These are phyloP conservation scores for Penicillium odoratum DNA, from an alignment of 495 filamentous ascomycete genomes.

Conservation along the genomic window DNA sequence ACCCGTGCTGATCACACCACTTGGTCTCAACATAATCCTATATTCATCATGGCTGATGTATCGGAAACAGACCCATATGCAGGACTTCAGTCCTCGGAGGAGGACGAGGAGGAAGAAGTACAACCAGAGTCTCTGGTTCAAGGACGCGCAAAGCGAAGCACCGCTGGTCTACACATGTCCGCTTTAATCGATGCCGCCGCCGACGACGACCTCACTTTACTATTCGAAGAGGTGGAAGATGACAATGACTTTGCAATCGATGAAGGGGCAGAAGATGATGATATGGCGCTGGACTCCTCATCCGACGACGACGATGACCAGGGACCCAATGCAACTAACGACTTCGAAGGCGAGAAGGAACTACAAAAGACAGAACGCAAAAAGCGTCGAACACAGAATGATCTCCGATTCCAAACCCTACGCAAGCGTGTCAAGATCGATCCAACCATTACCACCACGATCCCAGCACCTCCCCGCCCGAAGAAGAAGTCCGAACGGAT, in stretches of 20 bases:
- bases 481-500: slow-evolving; percentile 93
- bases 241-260: slow-evolving; percentile 76
- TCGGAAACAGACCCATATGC: slow-evolving; percentile 36
- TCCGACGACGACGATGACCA: slow-evolving; percentile 74
- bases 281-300: slow-evolving; percentile 79
- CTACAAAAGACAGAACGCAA: slow-evolving; percentile 66
- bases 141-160: slow-evolving; percentile 76
- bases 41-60: slow-evolving; percentile 22
- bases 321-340: slow-evolving; percentile 61
- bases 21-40: neutral
- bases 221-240: slow-evolving; percentile 84
- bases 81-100: slow-evolving; percentile 32
- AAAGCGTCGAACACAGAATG: slow-evolving; percentile 72
- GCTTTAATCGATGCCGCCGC: slow-evolving; percentile 75
- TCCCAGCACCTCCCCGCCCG: slow-evolving; percentile 56
- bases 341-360: slow-evolving; percentile 63
- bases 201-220: slow-evolving; percentile 74
- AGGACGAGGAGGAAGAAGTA: slow-evolving; percentile 35
- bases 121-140: slow-evolving; percentile 72
- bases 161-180: slow-evolving; percentile 82
- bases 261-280: slow-evolving; percentile 68
- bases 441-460: slow-evolving; percentile 50
- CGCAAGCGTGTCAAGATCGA: slow-evolving; percentile 68
- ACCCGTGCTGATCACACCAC: neutral
- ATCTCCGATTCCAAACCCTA: slow-evolving; percentile 48